A percentile compares a stretch with the other conserved stretches of the same genome.
Evolutionary conservation across 768 basidiomycete species (phyloP).

Genomic region (Asterophora lycoperdoides): DNA sequence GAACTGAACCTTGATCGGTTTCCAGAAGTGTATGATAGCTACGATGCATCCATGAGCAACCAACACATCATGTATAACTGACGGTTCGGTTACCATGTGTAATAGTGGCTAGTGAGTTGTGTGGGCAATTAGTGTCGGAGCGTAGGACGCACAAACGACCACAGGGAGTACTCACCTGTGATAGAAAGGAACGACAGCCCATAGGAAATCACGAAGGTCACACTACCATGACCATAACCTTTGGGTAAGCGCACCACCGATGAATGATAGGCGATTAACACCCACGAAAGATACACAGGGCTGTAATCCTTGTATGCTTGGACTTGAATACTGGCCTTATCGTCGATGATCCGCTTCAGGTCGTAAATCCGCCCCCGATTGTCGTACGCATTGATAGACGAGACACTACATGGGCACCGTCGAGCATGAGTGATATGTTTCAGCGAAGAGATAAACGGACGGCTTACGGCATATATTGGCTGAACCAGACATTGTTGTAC

Average conservation of each 20-base stretch:
- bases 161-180: slow-evolving; percentile 39
- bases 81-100: slow-evolving; percentile 32
- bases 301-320: slow-evolving; percentile 45
- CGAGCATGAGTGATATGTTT: slow-evolving; percentile 7
- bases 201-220: slow-evolving; percentile 54
- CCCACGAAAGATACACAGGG: slow-evolving; percentile 44
- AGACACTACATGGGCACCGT: slow-evolving; percentile 29
- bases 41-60: neutral
- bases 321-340: slow-evolving; percentile 35
- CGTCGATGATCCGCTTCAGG: slow-evolving; percentile 37
- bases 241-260: neutral
- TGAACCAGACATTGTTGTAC: slow-evolving; percentile 55
- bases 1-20: slow-evolving; percentile 52
- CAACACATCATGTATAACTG: too few relatives aligned
- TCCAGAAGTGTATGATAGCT: slow-evolving; percentile 53
- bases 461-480: slow-evolving; percentile 51
- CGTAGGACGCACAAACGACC: too few relatives aligned
- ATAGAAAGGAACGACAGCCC: slow-evolving; percentile 61
- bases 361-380: slow-evolving; percentile 49
- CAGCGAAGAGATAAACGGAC: slow-evolving; percentile 17
- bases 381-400: slow-evolving; percentile 51
- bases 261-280: neutral
- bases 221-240: slow-evolving; percentile 26
- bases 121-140: neutral
- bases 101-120: slow-evolving; percentile 34